phyloP scores from a whole-genome alignment of 1,284 basidiomycete genomes.

The Xerocomus minutiporus region DNA sequence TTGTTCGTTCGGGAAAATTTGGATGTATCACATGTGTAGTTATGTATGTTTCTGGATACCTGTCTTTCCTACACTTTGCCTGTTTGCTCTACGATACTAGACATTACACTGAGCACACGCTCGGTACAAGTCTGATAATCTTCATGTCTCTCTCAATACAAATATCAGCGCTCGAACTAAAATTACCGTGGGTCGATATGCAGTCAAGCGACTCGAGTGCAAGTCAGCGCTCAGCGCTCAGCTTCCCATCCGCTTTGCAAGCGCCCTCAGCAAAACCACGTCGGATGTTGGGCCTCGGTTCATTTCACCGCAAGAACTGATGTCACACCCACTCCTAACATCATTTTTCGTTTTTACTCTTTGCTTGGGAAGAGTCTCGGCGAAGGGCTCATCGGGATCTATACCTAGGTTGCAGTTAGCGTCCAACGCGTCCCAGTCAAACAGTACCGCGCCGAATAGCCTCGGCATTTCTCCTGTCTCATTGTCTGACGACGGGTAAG shows the following conservation, averaged over 20 bases:
- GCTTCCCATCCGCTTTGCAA: not conserved
- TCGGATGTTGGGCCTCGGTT: constrained; percentile 19
- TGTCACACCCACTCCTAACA: constrained; percentile 15
- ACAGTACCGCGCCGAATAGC: constrained; percentile 11
- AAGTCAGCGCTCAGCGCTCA: no score
- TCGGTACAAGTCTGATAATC: not conserved
- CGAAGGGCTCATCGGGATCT: not conserved
- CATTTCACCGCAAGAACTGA: constrained; percentile 9
- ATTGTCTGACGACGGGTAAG: constrained; percentile 46
- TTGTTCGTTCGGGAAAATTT: constrained; percentile 30
- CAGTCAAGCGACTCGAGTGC: not conserved
- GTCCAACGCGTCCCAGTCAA: constrained; percentile 18
- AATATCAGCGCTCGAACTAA: no score
- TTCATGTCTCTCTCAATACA: no score
- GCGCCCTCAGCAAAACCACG: not conserved
- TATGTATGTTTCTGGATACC: constrained; percentile 37
- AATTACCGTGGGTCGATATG: not conserved
- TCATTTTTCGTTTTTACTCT: constrained; percentile 13
- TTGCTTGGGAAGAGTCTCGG: constrained; percentile 7
- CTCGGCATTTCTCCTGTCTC: constrained; percentile 39
- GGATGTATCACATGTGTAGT: constrained; percentile 36
- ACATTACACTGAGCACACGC: not conserved
- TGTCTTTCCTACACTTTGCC: constrained; percentile 27
- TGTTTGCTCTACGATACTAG: constrained; percentile 11
- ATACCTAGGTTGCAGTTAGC: constrained; percentile 15